Percentiles rank a stretch among this genome's conserved stretches.
phyloP scores from a whole-genome alignment of 208 protist species.

The Trichomonas tenax region DNA sequence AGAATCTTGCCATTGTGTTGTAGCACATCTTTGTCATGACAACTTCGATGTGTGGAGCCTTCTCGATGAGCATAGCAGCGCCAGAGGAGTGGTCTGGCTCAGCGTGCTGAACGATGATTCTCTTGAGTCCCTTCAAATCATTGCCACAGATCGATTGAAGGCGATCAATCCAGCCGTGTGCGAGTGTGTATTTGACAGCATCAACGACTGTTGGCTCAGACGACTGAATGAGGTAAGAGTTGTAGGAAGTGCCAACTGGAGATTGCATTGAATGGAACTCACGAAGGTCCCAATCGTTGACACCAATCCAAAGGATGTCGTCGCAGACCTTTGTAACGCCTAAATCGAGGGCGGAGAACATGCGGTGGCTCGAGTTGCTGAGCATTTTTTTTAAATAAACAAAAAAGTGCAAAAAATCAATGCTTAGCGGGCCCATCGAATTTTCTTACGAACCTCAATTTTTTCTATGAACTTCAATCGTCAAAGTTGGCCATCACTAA shows the following conservation, averaged over 20 bases:
- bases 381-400: not conserved
- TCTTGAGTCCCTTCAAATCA: not conserved
- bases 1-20: not conserved
- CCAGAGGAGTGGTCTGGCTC: not conserved
- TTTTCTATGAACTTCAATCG: no score
- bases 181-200: not conserved
- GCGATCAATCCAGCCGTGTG: not conserved
- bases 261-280: constrained; percentile 10
- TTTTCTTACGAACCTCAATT: not conserved
- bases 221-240: not conserved
- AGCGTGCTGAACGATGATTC: not conserved
- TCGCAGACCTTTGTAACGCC: not conserved
- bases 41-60: not conserved
- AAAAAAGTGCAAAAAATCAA: not conserved
- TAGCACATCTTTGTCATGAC: not conserved
- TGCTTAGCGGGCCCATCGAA: not conserved
- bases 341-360: not conserved
- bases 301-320: not conserved
- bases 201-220: not conserved
- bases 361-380: not conserved
- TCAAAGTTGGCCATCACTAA: no score
- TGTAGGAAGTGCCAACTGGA: not conserved
- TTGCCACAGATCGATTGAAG: not conserved
- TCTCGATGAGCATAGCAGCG: not conserved
- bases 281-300: not conserved